A percentile compares a stretch with the other conserved stretches of the same genome.
These are phyloP conservation scores for Cercospora janseana DNA, from an alignment of 2,329 filamentous ascomycete species.

Conservation along the genomic window DNA sequence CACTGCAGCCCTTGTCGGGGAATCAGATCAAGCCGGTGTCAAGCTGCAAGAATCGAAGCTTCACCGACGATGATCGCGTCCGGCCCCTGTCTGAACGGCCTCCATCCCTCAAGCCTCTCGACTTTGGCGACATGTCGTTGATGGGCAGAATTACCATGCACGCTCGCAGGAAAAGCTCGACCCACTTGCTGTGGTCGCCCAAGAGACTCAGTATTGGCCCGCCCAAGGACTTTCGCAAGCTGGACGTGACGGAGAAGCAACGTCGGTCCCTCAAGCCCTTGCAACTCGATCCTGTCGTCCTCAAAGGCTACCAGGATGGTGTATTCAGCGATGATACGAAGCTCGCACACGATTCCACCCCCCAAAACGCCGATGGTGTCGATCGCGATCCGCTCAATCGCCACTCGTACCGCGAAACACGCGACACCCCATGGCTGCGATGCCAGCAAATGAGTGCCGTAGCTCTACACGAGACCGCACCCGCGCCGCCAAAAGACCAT, in stretches of 20 bases:
- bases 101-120: constrained; percentile 27
- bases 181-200: constrained; percentile 17
- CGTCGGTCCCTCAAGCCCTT: constrained; percentile 32
- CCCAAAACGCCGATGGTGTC: neutral
- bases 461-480: constrained; percentile 6
- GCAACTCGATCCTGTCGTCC: constrained; percentile 30
- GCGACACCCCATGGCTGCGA: constrained; percentile 18
- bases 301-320: constrained; percentile 20
- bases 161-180: constrained; percentile 22
- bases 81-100: constrained; percentile 26
- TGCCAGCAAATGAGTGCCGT: constrained; percentile 18
- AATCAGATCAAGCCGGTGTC: constrained; percentile 12
- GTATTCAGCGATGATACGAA: constrained; percentile 2
- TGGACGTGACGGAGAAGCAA: constrained; percentile 35
- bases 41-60: constrained; percentile 15
- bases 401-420: constrained; percentile 14
- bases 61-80: constrained; percentile 23
- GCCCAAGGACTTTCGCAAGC: constrained; percentile 29
- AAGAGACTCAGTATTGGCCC: constrained; percentile 30
- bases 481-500: constrained; percentile 1
- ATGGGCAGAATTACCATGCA: constrained; percentile 23
- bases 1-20: constrained; percentile 22
- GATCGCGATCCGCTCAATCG: constrained; percentile 7
- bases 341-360: neutral
- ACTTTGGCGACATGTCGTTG: constrained; percentile 27